phyloP scores from a whole-genome alignment of 2,329 filamentous ascomycete genomes.

The Pseudogymnoascus sp. region DNA sequence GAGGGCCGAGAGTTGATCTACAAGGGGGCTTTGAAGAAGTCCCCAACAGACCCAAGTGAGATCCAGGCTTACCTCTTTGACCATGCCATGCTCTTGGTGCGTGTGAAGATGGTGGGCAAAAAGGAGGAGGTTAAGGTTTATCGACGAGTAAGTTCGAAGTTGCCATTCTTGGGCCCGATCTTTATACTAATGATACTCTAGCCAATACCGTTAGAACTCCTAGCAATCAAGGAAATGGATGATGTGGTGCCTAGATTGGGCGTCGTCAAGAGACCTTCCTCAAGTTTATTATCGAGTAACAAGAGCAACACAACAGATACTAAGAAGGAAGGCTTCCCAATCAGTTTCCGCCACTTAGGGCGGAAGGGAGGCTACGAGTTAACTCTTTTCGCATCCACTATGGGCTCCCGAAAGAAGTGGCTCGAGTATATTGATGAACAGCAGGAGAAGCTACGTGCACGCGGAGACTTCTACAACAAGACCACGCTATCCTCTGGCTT shows the following conservation, averaged over 20 bases:
- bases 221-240: constrained; percentile 95
- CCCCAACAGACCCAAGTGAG: constrained; percentile 76
- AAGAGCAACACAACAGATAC: constrained; percentile 42
- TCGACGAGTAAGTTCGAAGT: constrained; percentile 46
- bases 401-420: constrained; percentile 87
- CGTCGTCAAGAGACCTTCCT: constrained; percentile 76
- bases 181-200: constrained; percentile 28
- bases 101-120: constrained; percentile 87
- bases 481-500: constrained; percentile 51
- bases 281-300: constrained; percentile 63
- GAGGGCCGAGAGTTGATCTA: constrained; percentile 88
- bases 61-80: constrained; percentile 95
- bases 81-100: constrained; percentile 84
- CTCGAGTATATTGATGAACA: constrained; percentile 91
- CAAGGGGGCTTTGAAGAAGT: constrained; percentile 91
- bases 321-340: constrained; percentile 75
- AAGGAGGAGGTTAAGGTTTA: constrained; percentile 92
- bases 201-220: constrained; percentile 86
- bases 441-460: constrained; percentile 76
- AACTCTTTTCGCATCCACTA: constrained; percentile 78
- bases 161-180: neutral
- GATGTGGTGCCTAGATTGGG: constrained; percentile 79
- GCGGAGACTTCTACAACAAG: constrained; percentile 84
- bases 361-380: constrained; percentile 83
- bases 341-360: constrained; percentile 91